These are phyloP conservation scores for Lichtheimia ornata DNA, from an alignment of 371 early-diverging fungal species.

Conservation along the genomic window DNA sequence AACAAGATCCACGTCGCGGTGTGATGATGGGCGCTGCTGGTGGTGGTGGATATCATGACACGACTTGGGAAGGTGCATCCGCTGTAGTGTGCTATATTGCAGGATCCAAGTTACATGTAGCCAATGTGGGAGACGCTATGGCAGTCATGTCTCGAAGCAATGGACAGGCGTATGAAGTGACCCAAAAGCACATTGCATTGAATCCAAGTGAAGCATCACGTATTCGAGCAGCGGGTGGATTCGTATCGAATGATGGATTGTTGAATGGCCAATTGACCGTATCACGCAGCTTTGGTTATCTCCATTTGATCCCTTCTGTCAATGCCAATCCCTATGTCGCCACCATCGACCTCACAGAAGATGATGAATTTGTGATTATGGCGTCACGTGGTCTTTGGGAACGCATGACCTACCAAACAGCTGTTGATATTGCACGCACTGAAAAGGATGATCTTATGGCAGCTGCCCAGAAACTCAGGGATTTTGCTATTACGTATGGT, in stretches of 20 bases:
- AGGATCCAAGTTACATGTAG: slow-evolving; percentile 79
- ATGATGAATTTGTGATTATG: slow-evolving; percentile 90
- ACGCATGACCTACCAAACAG: slow-evolving; percentile 76
- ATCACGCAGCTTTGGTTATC: slow-evolving; percentile 88
- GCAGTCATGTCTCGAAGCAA: slow-evolving; percentile 82
- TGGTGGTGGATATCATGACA: too few relatives aligned
- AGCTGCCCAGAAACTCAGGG: slow-evolving; percentile 82
- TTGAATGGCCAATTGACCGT: slow-evolving; percentile 72
- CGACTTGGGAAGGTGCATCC: slow-evolving; percentile 54
- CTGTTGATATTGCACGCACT: slow-evolving; percentile 82
- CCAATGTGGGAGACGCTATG: slow-evolving; percentile 88
- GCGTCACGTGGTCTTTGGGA: slow-evolving; percentile 85
- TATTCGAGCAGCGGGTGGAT: slow-evolving; percentile 79
- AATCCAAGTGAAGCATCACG: slow-evolving; percentile 71
- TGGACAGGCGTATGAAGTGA: slow-evolving; percentile 70
- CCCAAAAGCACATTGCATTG: slow-evolving; percentile 75
- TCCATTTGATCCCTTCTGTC: slow-evolving; percentile 74
- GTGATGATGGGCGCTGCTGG: too few relatives aligned
- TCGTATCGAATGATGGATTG: slow-evolving; percentile 72
- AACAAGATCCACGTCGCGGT: too few relatives aligned
- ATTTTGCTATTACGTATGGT: slow-evolving; percentile 87
- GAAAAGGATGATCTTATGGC: slow-evolving; percentile 71
- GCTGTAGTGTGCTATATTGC: slow-evolving; percentile 78
- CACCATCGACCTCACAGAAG: slow-evolving; percentile 70
- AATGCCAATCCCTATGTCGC: slow-evolving; percentile 86